Evolutionary conservation across 768 basidiomycete genomes (phyloP).

Genomic region (Psilocybe azurescens): DNA sequence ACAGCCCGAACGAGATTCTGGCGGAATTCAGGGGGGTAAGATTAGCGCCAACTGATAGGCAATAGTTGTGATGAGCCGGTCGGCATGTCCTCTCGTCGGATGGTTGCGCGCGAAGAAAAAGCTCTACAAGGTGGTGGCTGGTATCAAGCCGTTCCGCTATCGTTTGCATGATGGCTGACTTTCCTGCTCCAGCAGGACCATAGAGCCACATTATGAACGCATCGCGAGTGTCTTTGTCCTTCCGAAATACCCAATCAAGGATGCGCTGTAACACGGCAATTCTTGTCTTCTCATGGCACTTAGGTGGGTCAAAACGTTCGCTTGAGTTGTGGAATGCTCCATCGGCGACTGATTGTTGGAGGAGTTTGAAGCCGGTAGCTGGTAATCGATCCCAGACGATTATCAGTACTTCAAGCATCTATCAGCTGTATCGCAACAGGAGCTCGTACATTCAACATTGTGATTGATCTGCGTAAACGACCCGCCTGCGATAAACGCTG

Average conservation of each 20-base stretch:
- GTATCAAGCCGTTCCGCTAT: conserved; percentile 11
- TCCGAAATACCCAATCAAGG: conserved; percentile 15
- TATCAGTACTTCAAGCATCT: too few relatives aligned
- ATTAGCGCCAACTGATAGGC: conserved; percentile 6
- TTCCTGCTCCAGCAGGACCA: conserved; percentile 19
- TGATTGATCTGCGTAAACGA: too few relatives aligned
- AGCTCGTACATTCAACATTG: too few relatives aligned
- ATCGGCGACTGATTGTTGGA: too few relatives aligned
- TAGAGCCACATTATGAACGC: conserved; percentile 12
- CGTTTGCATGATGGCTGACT: conserved; percentile 19
- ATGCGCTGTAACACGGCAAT: conserved; percentile 18
- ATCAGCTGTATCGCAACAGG: too few relatives aligned
- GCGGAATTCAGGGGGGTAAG: background rate
- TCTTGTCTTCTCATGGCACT: conserved; percentile 22
- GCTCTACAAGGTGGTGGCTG: background rate
- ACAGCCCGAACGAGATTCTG: background rate
- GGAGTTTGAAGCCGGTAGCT: too few relatives aligned
- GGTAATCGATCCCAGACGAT: too few relatives aligned
- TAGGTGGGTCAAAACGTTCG: conserved; percentile 21
- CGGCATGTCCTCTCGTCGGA: background rate
- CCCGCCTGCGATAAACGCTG: too few relatives aligned
- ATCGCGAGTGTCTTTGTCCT: background rate
- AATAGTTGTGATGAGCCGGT: conserved; percentile 11
- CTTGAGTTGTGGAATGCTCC: conserved; percentile 20
- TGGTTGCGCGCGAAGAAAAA: conserved; percentile 18